phyloP scores from a whole-genome alignment of 148 eudicot species.

The Spergularia marina region DNA sequence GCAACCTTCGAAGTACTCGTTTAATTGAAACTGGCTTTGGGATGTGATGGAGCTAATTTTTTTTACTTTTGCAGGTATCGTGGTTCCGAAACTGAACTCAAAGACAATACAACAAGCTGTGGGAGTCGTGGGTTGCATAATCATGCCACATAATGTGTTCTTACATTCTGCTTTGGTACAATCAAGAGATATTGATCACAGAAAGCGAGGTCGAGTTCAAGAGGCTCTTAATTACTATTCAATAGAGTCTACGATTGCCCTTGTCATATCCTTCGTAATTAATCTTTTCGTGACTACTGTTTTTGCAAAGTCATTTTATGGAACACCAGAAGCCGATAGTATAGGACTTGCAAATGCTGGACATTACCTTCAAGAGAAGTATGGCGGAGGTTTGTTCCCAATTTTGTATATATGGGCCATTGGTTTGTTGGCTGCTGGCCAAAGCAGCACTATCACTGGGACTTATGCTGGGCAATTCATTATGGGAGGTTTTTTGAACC shows the following conservation, averaged over 20 bases:
- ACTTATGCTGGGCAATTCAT: conserved; percentile 99
- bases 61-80: conserved; percentile 46
- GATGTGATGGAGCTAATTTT: neutral
- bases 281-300: conserved; percentile 89
- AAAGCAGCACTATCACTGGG: conserved; percentile 97
- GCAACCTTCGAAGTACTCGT: neutral
- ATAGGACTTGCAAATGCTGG: conserved; percentile 95
- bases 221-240: conserved; percentile 91
- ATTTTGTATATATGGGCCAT: conserved; percentile 91
- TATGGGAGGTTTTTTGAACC: conserved; percentile 90
- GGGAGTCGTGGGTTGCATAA: conserved; percentile 95
- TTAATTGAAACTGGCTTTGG: neutral
- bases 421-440: conserved; percentile 95
- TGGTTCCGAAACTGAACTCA: conserved; percentile 86
- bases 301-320: conserved; percentile 91
- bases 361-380: conserved; percentile 75
- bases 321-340: conserved; percentile 61
- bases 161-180: conserved; percentile 96
- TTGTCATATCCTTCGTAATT: conserved; percentile 72
- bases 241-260: conserved; percentile 78
- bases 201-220: conserved; percentile 62
- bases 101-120: conserved; percentile 93
- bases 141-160: conserved; percentile 98
- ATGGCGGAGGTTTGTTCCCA: conserved; percentile 80
- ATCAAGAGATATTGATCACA: conserved; percentile 75